These are phyloP conservation scores for Selenicereus undatus DNA, from an alignment of 148 eudicot genomes.

Conservation along the genomic window DNA sequence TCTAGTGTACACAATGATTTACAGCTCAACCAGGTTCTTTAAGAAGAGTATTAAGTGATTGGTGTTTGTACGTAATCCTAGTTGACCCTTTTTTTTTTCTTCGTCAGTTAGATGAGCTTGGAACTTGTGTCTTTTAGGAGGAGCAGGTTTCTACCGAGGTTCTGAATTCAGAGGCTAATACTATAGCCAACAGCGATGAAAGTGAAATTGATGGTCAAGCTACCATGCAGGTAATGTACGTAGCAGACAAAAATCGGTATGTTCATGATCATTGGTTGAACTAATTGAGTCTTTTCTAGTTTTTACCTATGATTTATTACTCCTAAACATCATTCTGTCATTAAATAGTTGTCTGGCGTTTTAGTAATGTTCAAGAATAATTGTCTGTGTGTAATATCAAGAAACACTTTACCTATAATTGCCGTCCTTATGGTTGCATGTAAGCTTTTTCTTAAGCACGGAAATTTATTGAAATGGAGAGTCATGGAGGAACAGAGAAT, in stretches of 20 bases:
- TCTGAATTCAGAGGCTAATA: conserved; percentile 33
- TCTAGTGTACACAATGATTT: conserved; percentile 23
- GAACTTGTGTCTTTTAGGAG: conserved; percentile 29
- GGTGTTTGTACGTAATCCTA: background rate
- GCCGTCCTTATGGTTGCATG: background rate
- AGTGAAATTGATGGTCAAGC: conserved; percentile 34
- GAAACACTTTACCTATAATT: background rate
- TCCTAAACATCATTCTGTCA: background rate
- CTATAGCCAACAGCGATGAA: conserved; percentile 24
- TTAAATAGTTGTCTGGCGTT: background rate
- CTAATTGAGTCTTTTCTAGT: background rate
- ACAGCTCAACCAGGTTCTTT: conserved; percentile 32
- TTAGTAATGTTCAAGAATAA: background rate
- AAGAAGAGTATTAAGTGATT: background rate
- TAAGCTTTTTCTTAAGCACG: background rate
- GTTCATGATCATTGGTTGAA: background rate
- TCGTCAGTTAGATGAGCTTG: conserved; percentile 13
- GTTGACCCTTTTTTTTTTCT: background rate
- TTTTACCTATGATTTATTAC: background rate
- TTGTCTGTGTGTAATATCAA: background rate
- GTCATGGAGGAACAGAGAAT: background rate
- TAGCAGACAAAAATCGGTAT: background rate
- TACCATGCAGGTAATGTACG: conserved; percentile 44
- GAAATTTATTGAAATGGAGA: background rate
- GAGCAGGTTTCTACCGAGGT: conserved; percentile 30